phyloP scores from a whole-genome alignment of 192 early-diverging fungal species.

The Endogone sp. region DNA sequence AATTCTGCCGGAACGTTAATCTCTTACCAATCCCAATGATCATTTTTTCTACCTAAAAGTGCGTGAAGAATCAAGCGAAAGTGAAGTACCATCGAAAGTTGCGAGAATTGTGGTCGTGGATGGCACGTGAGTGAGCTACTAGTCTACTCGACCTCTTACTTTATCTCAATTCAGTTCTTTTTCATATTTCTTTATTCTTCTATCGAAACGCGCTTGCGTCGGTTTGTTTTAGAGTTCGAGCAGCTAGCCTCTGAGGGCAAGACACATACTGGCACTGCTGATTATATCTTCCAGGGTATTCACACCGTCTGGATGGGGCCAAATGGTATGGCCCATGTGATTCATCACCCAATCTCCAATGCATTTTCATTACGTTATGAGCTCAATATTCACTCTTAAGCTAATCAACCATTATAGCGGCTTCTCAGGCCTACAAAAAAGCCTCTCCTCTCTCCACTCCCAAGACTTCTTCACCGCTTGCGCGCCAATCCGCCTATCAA shows the following conservation, averaged over 20 bases:
- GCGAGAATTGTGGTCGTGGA: constrained; percentile 49
- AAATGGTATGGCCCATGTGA: not conserved
- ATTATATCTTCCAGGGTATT: constrained; percentile 53
- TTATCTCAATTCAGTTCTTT: too few relatives aligned
- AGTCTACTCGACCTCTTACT: not conserved
- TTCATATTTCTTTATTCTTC: too few relatives aligned
- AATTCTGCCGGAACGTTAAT: too few relatives aligned
- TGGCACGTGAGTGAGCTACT: constrained; percentile 33
- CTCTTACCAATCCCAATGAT: not conserved
- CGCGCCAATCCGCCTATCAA: too few relatives aligned
- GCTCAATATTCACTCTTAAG: too few relatives aligned
- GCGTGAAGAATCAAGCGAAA: constrained; percentile 35
- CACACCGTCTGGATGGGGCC: constrained; percentile 36
- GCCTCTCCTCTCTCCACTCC: too few relatives aligned
- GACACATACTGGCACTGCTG: constrained; percentile 40
- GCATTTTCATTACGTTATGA: too few relatives aligned
- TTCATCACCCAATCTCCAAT: too few relatives aligned
- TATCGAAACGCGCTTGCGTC: too few relatives aligned
- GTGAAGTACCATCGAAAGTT: constrained; percentile 47
- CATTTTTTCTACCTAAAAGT: constrained; percentile 13
- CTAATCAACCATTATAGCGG: too few relatives aligned
- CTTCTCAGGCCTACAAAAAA: too few relatives aligned
- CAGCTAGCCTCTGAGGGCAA: constrained; percentile 30
- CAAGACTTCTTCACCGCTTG: too few relatives aligned
- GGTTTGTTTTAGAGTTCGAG: constrained; percentile 27